Evolutionary conservation across 257 asterid species (phyloP).

Genomic region (Cruciata laevipes): DNA sequence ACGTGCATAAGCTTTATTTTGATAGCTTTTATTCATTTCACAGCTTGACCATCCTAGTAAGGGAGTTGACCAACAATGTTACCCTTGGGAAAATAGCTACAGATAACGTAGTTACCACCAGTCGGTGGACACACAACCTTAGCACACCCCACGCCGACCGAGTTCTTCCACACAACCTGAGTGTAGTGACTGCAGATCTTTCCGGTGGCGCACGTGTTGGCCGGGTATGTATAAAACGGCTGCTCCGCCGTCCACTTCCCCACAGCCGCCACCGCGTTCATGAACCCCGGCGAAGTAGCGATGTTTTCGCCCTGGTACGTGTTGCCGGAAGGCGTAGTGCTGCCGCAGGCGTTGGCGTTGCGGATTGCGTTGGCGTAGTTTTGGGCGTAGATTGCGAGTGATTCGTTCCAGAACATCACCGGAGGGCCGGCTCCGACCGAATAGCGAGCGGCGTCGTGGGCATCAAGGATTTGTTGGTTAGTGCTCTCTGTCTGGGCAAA

Average conservation of each 20-base stretch:
- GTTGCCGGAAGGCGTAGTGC: conserved; percentile 13
- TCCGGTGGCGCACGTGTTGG: conserved; percentile 29
- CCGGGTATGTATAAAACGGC: conserved; percentile 11
- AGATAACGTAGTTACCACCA: no score
- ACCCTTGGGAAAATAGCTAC: no score
- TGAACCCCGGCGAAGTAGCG: conserved; percentile 27
- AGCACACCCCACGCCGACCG: background rate
- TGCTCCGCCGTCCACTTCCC: conserved; percentile 35
- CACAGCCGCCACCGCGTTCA: conserved; percentile 28
- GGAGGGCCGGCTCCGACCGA: conserved; percentile 21
- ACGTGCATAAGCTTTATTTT: no score
- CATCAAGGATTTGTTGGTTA: conserved; percentile 18
- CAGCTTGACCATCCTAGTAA: no score
- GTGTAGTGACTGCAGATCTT: conserved; percentile 44
- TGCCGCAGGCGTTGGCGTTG: conserved; percentile 27
- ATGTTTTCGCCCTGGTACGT: conserved; percentile 52
- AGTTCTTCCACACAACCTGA: conserved; percentile 26
- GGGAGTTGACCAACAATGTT: no score
- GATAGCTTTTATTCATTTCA: no score
- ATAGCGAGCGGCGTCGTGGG: conserved; percentile 34
- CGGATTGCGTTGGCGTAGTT: conserved; percentile 28
- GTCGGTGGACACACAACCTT: background rate
- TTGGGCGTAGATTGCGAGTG: conserved; percentile 32
- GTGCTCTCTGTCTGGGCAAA: conserved; percentile 21
- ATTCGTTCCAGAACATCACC: conserved; percentile 34